Conservation (phyloP, 495 filamentous ascomycete species). For the Neohortaea acidophila region DNA sequence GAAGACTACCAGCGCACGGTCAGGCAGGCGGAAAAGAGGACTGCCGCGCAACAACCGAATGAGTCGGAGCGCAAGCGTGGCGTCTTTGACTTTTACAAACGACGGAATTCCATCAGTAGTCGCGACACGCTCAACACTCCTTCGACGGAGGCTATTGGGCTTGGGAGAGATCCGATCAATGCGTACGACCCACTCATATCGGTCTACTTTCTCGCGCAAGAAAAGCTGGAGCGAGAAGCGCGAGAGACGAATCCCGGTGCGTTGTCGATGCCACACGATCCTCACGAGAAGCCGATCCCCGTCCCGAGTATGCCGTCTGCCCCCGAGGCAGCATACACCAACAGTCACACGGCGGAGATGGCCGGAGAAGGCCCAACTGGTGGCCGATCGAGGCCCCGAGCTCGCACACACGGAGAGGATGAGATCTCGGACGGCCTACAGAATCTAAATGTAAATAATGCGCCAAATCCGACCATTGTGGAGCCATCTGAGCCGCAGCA, state of each 20-base stretch:
- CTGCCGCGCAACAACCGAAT: slow-evolving; percentile 35
- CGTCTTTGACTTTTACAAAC: slow-evolving; percentile 92
- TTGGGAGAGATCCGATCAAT: slow-evolving; percentile 80
- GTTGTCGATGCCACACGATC: slow-evolving; percentile 35
- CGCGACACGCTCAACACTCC: slow-evolving; percentile 76
- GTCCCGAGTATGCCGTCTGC: slow-evolving; percentile 50
- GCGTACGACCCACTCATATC: slow-evolving; percentile 87
- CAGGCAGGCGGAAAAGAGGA: slow-evolving; percentile 48
- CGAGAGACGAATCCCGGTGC: slow-evolving; percentile 47
- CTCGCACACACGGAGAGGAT: slow-evolving; percentile 90
- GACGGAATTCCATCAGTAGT: slow-evolving; percentile 73
- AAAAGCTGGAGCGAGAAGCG: slow-evolving; percentile 79
- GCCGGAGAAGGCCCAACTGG: slow-evolving; percentile 65
- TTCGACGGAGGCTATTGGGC: slow-evolving; percentile 66
- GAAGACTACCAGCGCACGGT: slow-evolving; percentile 83
- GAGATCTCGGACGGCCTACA: slow-evolving; percentile 66
- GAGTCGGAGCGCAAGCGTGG: slow-evolving; percentile 70
- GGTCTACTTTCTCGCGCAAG: slow-evolving; percentile 87
- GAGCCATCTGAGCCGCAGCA: slow-evolving; percentile 45
- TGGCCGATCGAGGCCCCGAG: slow-evolving; percentile 64
- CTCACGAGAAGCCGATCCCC: slow-evolving; percentile 45
- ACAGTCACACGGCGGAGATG: slow-evolving; percentile 64
- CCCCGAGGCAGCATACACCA: slow-evolving; percentile 85
- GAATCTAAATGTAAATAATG: slow-evolving; percentile 46
- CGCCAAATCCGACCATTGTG: slow-evolving; percentile 39